A percentile compares a stretch with the other conserved stretches of the same genome.
phyloP scores from a whole-genome alignment of 2,329 filamentous ascomycete species.

The Annulohypoxylon truncatum region DNA sequence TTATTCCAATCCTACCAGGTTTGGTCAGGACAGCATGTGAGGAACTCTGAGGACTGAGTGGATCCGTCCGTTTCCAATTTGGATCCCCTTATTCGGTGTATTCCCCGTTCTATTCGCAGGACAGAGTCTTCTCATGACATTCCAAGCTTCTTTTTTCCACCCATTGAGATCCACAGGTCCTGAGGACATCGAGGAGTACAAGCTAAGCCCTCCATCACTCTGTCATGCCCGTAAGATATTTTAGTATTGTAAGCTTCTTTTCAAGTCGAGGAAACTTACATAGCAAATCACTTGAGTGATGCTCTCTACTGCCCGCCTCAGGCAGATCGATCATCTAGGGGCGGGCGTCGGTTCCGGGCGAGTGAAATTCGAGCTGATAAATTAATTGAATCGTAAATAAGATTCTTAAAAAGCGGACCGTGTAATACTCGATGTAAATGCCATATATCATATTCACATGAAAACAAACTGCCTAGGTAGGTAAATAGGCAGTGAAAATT shows the following conservation, averaged over 20 bases:
- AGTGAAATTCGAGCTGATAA: conserved; percentile 10
- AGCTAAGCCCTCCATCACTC: conserved; percentile 20
- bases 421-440: neutral
- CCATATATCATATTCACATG: neutral
- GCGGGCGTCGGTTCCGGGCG: neutral
- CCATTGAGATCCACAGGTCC: neutral
- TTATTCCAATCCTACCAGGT: neutral
- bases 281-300: neutral
- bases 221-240: neutral
- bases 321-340: neutral
- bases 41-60: neutral
- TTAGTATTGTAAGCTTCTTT: conserved; percentile 1
- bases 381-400: conserved; percentile 5
- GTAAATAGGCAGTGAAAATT: neutral
- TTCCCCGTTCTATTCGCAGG: neutral
- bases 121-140: neutral
- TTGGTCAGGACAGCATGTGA: conserved; percentile 11
- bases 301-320: neutral
- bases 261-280: neutral
- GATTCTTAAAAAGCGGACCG: neutral
- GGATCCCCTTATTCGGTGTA: conserved; percentile 12
- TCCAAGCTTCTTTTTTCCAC: neutral
- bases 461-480: neutral
- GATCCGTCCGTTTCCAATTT: neutral
- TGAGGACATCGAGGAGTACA: neutral